A percentile compares a stretch with the other conserved stretches of the same genome.
phyloP scores from a whole-genome alignment of 23 red algal genomes.

The Agarophyton chilense region DNA sequence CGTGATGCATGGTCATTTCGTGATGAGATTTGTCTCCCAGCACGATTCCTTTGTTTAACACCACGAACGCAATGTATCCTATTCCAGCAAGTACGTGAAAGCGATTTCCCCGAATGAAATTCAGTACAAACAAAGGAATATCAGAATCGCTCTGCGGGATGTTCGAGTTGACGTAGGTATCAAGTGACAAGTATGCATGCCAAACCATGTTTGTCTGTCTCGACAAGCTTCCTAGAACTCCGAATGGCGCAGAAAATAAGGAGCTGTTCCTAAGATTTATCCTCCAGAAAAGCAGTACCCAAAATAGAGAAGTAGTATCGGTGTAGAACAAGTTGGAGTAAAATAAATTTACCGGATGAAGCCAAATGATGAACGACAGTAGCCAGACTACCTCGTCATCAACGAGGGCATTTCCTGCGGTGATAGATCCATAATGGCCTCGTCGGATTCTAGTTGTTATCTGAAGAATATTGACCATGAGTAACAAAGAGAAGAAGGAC shows the following conservation, averaged over 20 bases:
- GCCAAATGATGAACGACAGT: conserved; percentile 28
- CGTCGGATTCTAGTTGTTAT: background rate
- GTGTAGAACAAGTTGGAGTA: conserved; percentile 80
- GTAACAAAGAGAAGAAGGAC: background rate
- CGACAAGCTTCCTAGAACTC: conserved; percentile 21
- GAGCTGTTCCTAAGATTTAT: background rate
- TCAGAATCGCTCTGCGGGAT: background rate
- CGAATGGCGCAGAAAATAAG: conserved; percentile 24
- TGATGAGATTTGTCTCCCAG: conserved; percentile 65
- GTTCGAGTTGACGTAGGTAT: background rate
- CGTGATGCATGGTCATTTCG: conserved; percentile 34
- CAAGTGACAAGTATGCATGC: conserved; percentile 58
- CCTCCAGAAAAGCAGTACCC: conserved; percentile 30
- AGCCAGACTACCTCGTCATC: background rate
- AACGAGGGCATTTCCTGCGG: background rate
- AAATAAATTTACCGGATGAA: conserved; percentile 64
- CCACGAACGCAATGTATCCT: conserved; percentile 30
- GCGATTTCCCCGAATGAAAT: background rate
- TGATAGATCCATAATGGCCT: too few relatives aligned
- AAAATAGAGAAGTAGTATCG: conserved; percentile 33
- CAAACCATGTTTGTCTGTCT: conserved; percentile 66
- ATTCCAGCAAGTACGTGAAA: conserved; percentile 2
- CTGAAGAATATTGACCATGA: conserved; percentile 3
- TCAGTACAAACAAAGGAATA: background rate
- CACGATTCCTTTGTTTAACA: conserved; percentile 28